Evolutionary conservation across 2,329 filamentous ascomycete species (phyloP).

Genomic region (Penicillium sp.): DNA sequence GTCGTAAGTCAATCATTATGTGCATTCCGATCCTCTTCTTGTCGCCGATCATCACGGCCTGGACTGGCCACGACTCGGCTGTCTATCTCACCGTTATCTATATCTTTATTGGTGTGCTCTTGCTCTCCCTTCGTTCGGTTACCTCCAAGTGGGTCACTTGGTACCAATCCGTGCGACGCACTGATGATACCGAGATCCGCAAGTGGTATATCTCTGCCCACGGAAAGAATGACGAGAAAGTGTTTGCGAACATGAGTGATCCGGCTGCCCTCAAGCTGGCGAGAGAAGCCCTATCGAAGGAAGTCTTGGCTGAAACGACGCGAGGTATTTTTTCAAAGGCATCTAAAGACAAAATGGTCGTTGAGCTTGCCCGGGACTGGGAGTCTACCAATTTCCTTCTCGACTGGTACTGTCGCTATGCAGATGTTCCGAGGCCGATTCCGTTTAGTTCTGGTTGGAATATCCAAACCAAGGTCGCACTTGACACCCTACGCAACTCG

Average conservation of each 20-base stretch:
- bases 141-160: conserved; percentile 60
- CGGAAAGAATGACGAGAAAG: conserved; percentile 34
- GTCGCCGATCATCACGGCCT: conserved; percentile 56
- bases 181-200: conserved; percentile 39
- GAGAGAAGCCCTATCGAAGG: conserved; percentile 44
- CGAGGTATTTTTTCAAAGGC: conserved; percentile 44
- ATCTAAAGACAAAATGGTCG: conserved; percentile 47
- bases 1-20: conserved; percentile 54
- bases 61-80: conserved; percentile 51
- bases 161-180: conserved; percentile 41
- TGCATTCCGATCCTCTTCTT: conserved; percentile 57
- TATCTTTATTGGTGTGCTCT: conserved; percentile 50
- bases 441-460: conserved; percentile 58
- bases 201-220: conserved; percentile 38
- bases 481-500: conserved; percentile 51
- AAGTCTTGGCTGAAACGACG: conserved; percentile 45
- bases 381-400: conserved; percentile 54
- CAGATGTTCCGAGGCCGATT: conserved; percentile 49
- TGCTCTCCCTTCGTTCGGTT: conserved; percentile 53
- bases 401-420: conserved; percentile 52
- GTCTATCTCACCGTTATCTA: conserved; percentile 58
- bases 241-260: conserved; percentile 46
- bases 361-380: conserved; percentile 51
- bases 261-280: conserved; percentile 49
- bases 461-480: conserved; percentile 54